Evolutionary conservation across 2,329 filamentous ascomycete species (phyloP).

Genomic region (Helminthosporium solani): DNA sequence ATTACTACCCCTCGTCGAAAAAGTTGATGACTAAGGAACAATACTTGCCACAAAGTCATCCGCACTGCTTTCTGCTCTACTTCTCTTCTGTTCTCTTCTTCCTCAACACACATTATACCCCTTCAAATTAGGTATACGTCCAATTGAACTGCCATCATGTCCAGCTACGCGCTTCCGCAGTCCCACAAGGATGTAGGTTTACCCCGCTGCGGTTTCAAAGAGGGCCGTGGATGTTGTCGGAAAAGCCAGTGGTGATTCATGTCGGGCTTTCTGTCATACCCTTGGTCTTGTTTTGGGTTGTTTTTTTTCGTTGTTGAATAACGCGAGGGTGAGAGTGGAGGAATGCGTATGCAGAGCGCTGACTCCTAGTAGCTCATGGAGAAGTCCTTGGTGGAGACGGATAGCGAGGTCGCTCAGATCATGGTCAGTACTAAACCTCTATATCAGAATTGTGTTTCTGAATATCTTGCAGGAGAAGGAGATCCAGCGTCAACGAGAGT

Average conservation of each 20-base stretch:
- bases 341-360: constrained; percentile 17
- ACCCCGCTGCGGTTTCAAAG: constrained; percentile 20
- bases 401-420: constrained; percentile 92
- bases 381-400: constrained; percentile 86
- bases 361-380: constrained; percentile 77
- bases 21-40: constrained; percentile 11
- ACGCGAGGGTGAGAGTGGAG: too few species aligned
- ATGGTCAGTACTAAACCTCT: constrained; percentile 66
- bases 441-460: constrained; percentile 9
- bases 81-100: too few species aligned
- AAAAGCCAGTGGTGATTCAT: too few species aligned
- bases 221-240: constrained; percentile 9
- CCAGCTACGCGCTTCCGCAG: constrained; percentile 64
- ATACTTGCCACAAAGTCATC: not conserved
- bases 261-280: too few species aligned
- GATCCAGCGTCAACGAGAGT: constrained; percentile 96
- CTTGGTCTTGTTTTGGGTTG: too few species aligned
- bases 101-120: too few species aligned
- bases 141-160: constrained; percentile 29
- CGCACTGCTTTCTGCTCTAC: not conserved
- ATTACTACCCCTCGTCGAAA: constrained; percentile 25
- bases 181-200: constrained; percentile 64
- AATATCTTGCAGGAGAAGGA: constrained; percentile 69
- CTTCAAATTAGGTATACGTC: not conserved
- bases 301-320: too few species aligned